These are phyloP conservation scores for Camellia japonica DNA, from an alignment of 148 eudicot genomes.

Conservation along the genomic window DNA sequence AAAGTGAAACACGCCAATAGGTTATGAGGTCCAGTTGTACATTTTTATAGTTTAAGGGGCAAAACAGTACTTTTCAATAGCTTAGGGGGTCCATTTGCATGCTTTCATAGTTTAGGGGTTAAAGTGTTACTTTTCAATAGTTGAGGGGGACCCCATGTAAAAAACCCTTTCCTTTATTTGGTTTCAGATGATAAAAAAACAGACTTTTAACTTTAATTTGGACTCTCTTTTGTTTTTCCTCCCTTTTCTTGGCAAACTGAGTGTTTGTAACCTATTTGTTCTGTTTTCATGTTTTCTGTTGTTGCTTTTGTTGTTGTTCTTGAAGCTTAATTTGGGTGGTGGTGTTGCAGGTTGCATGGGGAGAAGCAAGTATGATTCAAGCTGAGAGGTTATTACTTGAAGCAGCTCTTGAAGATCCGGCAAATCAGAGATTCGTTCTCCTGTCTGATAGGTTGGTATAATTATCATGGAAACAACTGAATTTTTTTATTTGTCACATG, in stretches of 20 bases:
- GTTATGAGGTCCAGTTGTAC: too few species aligned
- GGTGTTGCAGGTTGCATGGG: conserved; percentile 84
- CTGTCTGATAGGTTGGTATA: conserved; percentile 81
- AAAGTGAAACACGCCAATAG: too few species aligned
- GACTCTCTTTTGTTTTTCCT: not conserved
- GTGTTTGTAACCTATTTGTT: not conserved
- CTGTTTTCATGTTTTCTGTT: not conserved
- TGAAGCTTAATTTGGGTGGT: conserved; percentile 7
- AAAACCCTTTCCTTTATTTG: not conserved
- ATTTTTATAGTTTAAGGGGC: too few species aligned
- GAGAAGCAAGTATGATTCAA: conserved; percentile 87
- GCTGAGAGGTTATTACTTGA: conserved; percentile 86
- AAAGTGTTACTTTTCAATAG: too few species aligned
- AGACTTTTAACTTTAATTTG: not conserved
- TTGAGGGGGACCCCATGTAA: too few species aligned
- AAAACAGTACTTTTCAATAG: too few species aligned
- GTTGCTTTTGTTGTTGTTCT: not conserved
- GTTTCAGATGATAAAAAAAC: not conserved
- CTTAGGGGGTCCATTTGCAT: too few species aligned
- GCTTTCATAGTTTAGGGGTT: too few species aligned
- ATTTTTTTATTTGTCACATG: not conserved
- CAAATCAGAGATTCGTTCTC: conserved; percentile 93
- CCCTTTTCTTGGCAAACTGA: not conserved
- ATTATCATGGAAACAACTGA: not conserved
- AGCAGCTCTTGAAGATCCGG: conserved; percentile 84